Evolutionary conservation across 2,329 filamentous ascomycete species (phyloP), one percentile per base, ranked within the genome.

Genomic region (Diplocarpon rosae): DNA sequence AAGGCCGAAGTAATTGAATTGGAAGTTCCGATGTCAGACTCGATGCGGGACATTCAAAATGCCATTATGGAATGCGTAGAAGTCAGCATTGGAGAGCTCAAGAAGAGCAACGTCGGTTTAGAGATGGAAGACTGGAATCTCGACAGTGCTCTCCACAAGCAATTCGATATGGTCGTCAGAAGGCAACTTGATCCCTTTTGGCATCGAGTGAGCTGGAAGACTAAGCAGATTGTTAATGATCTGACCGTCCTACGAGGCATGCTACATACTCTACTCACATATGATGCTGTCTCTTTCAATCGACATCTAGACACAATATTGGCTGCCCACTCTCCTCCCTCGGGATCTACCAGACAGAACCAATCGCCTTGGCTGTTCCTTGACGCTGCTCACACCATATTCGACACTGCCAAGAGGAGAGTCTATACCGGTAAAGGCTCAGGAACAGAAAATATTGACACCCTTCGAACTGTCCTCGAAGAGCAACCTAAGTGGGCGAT

Each of bases 71-170:
- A 96, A 61, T 98, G 92, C 60, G 89, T 98, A 14, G 90, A 96
- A 64, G 82, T 87, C 54, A 95, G 88, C 60, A 92, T 98, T 53
- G 79, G 85, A 44, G 92, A 98, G 65, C 73, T 98, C 35, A 93
- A 90, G 62, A 96, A 94, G 66, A 77, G 79, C 14, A 96, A 95
- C 59, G 75, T 80, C 1, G 89, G 88, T 2, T 69, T 98, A 6
- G 90, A 96, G 55, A 89, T 96, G 79, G 89, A 93, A 48, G 89
- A 95, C 59, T 96, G 90, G 90, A 95, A 87, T 39, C 71, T 95
- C 14, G 90, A 96, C 63, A 95, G 85, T 59, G 90, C 90, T 30
- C 67, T 96, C 49, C 83, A 95, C 53, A 85, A 83, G 59, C 94
- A 88, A 57, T 98, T 98, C 62, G 92, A 96, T 62, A 71, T 85